Base-by-base conservation (phyloP, 495 filamentous ascomycete species). In the Penicillium argentinense region DNA sequence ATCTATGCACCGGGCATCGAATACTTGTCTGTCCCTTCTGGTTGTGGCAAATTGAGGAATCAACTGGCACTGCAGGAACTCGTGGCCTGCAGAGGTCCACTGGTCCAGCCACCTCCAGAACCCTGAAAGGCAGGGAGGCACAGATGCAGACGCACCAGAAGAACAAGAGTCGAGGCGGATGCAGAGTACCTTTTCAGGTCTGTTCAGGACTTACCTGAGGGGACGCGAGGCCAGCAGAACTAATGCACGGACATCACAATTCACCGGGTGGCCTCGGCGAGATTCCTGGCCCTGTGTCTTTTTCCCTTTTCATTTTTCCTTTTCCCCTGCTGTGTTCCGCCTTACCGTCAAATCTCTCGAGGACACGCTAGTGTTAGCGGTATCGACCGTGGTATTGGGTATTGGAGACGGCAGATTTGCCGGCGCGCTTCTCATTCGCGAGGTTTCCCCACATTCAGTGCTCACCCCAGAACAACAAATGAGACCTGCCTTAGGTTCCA, bases 391-490 rank as follows among this genome's bases (percentile, higher is more conserved):
- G 33, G 52, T 38, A 43, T 39, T 28, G 14, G 33, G 52, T 38
- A 43, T 39, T 28, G 14, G 29, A 30, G 23, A 24, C 24, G 21
- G 41, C 25, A 42, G 30, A 11, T 23, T 30, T 46, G 13, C 39
- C 27, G 30, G 27, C 25, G 29, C 11, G 28, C 12, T 30, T 59
- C 9, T 49, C 27, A 63, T 60, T 63, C 51, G 56, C 33, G 51
- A 54, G 45, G 53, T 60, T 63, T 60, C 57, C 57, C 60, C 56
- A 55, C 57, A 54, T 11, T 27, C 19, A 46, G 23, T 9, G 25
- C 21, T 32, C 36, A 28, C 23, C 29, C 38, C 36, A 24, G 13
- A 30, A 48, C 40, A 42, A 48, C 44, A 42, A 44, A 49, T 52
- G 49, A 58, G 42, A 45, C 43, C 43, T 38, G 48, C 49, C 41